phyloP scores from a whole-genome alignment of 352 stramenopile genomes.

The Sclerospora graminicola region DNA sequence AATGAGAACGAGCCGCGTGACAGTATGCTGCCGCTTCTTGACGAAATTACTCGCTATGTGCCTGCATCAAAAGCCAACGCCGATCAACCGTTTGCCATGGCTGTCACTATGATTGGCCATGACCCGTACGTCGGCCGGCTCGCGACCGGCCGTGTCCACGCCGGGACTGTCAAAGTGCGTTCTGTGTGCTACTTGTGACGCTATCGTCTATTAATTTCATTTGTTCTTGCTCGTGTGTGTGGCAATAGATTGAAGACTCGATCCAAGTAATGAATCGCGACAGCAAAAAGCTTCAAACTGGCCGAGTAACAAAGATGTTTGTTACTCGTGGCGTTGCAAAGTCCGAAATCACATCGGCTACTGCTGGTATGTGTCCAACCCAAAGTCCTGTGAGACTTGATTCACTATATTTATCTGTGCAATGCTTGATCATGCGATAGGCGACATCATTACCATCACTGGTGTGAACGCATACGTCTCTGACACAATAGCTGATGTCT shows the following conservation, averaged over 20 bases:
- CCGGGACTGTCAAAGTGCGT: slow-evolving; percentile 76
- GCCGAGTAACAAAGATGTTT: slow-evolving; percentile 84
- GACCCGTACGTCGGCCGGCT: slow-evolving; percentile 97
- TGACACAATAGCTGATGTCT: slow-evolving; percentile 79
- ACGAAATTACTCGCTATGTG: slow-evolving; percentile 93
- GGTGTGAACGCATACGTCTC: slow-evolving; percentile 88
- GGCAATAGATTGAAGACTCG: slow-evolving; percentile 59
- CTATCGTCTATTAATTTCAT: too few relatives aligned
- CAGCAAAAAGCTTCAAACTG: slow-evolving; percentile 66
- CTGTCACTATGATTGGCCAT: slow-evolving; percentile 94
- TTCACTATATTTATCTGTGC: not conserved
- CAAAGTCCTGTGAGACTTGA: not conserved
- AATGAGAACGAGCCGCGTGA: slow-evolving; percentile 40
- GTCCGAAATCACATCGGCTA: slow-evolving; percentile 83
- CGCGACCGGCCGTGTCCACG: slow-evolving; percentile 92
- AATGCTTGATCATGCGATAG: slow-evolving; percentile 21
- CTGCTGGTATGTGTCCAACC: slow-evolving; percentile 37
- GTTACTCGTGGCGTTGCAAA: slow-evolving; percentile 69
- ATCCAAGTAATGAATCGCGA: slow-evolving; percentile 87
- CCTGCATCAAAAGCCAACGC: slow-evolving; percentile 79
- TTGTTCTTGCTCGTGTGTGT: too few relatives aligned
- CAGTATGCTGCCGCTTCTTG: slow-evolving; percentile 94
- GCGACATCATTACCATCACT: slow-evolving; percentile 96
- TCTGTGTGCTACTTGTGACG: not conserved
- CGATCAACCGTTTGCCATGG: slow-evolving; percentile 87